phyloP scores from a whole-genome alignment of 1,139 yeast species.

The Nakaseomyces bracarensis region DNA sequence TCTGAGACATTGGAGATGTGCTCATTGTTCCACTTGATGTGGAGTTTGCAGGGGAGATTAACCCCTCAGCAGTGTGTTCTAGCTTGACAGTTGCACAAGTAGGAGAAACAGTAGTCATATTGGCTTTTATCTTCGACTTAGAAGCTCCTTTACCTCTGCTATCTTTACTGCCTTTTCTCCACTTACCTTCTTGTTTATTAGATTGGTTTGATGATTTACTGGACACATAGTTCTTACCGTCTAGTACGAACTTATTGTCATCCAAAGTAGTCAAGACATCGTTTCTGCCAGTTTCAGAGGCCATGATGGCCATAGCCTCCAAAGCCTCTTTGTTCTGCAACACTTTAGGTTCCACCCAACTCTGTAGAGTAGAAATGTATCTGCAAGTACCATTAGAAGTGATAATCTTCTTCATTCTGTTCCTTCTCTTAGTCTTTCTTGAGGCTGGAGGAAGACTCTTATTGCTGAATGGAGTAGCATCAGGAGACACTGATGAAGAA shows the following conservation, averaged over 20 bases:
- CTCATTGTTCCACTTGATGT: conserved; percentile 1
- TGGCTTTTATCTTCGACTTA: not conserved
- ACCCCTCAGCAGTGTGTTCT: not conserved
- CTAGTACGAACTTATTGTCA: conserved; percentile 23
- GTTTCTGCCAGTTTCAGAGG: conserved; percentile 20
- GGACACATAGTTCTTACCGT: conserved; percentile 21
- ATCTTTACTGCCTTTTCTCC: not conserved
- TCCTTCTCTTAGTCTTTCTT: conserved; percentile 20
- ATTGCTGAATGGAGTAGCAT: not conserved
- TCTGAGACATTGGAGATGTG: conserved; percentile 1
- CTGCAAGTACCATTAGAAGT: conserved; percentile 31
- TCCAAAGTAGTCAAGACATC: conserved; percentile 19
- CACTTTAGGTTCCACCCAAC: conserved; percentile 29
- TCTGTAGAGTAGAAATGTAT: conserved; percentile 30
- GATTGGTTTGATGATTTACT: conserved; percentile 7
- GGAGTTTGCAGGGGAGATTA: not conserved
- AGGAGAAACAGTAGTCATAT: not conserved
- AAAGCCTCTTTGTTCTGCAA: conserved; percentile 28
- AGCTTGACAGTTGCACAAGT: not conserved
- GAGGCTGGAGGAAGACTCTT: too few species aligned
- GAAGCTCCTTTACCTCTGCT: not conserved
- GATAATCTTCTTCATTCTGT: conserved; percentile 27
- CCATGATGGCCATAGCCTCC: conserved; percentile 31
- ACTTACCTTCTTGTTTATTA: not conserved
- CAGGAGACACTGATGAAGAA: not conserved